Conservation (phyloP, 305 asterid genomes). For the Fraxinus sp. region DNA sequence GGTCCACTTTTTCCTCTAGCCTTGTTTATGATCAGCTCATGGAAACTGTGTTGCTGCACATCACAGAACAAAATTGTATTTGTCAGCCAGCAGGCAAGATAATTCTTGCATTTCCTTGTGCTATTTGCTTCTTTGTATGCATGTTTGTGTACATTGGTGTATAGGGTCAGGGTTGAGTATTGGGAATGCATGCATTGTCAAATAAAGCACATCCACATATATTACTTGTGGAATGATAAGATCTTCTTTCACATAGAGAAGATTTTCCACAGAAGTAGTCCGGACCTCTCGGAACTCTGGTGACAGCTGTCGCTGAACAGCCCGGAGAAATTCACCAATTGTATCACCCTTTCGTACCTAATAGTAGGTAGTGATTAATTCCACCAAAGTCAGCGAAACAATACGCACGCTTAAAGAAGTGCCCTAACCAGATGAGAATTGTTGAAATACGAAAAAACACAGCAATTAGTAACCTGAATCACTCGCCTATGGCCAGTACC, state of each 20-base stretch:
- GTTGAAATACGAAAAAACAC: conserved; percentile 1
- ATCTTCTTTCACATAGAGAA: conserved; percentile 97
- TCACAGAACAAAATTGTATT: background rate
- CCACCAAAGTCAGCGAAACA: conserved; percentile 3
- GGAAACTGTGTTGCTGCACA: conserved; percentile 94
- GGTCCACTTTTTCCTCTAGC: conserved; percentile 99
- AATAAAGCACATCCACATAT: conserved; percentile 3
- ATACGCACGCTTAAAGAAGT: background rate
- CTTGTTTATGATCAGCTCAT: conserved; percentile 91
- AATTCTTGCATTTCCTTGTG: background rate
- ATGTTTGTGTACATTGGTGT: background rate
- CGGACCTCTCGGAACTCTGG: conserved; percentile 96
- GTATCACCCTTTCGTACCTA: conserved; percentile 91
- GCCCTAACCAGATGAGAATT: background rate
- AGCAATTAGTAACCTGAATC: conserved; percentile 52
- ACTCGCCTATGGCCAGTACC: conserved; percentile 96
- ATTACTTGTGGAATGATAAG: conserved; percentile 95
- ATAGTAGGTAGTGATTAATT: conserved; percentile 9
- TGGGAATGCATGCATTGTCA: background rate
- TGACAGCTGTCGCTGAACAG: conserved; percentile 96
- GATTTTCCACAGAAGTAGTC: conserved; percentile 88
- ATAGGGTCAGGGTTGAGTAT: background rate
- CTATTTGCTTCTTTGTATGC: background rate
- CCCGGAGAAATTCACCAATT: conserved; percentile 90
- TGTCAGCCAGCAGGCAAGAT: conserved; percentile 1